Evolutionary conservation across 2,329 filamentous ascomycete species (phyloP), one percentile per base, ranked within the genome.

Genomic region (Dothideomycetes sp.): DNA sequence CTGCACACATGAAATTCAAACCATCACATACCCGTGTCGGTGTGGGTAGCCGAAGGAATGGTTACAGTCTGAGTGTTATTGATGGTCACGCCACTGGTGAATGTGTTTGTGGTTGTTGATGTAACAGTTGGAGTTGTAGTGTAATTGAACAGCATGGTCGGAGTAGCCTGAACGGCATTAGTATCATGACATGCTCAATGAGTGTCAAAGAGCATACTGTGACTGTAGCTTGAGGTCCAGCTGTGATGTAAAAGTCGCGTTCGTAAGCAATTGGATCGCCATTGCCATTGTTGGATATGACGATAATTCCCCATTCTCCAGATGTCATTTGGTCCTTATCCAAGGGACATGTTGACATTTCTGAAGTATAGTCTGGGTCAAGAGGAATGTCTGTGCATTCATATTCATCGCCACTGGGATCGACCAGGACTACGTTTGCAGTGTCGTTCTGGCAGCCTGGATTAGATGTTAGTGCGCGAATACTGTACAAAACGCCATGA

Each of bases 271-370:
- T 40, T 15, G 47, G 47, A 9, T 45, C 42, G 7, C 42, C 45
- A 24, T 44, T 34, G n/a, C 39, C 45, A 22, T 50, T 50, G 42
- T 50, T 49, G 15, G 41, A 45, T 15, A 47, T 37, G 1, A 45
- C 27, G 5, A 46, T 37, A n/a, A 49, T 34, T 5, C 37, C 37
- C 43, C 47, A 49, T 16, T 38, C 33, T 12, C 47, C 47, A 16
- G 43, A 41, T 16, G 31, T 33, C 43, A 50, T 49, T 34, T 50
- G 45, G 11, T 45, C 35, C 30, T 50, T 47, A 27, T 38, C 31
- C 17, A 50, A 38, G 9, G 40, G 34, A 31, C 48, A 50, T 16
- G 48, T 50, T 5, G 48, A 45, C 29, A 48, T 36, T 27, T 49
- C 31, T 1, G 43, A 31, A 3, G 38, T 37, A 12, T 39, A 30